A percentile compares a stretch with the other conserved stretches of the same genome.
Evolutionary conservation across 1,284 basidiomycete species (phyloP).

Genomic region (Sporisorium reilianum): DNA sequence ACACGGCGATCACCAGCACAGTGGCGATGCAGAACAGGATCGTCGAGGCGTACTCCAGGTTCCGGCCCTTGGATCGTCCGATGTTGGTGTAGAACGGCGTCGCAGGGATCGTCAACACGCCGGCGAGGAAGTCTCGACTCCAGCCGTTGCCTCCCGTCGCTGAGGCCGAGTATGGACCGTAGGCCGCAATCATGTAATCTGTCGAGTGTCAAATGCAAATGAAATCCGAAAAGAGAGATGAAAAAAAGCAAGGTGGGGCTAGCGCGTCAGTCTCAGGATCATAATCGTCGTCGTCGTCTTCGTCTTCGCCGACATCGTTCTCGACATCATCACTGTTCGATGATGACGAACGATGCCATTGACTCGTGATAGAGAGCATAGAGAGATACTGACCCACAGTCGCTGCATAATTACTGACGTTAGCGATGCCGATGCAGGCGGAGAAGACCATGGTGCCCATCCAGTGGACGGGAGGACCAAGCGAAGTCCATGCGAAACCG

Average conservation of each 20-base stretch:
- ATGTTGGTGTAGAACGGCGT: conserved; percentile 70
- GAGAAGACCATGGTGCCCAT: conserved; percentile 71
- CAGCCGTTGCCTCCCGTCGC: conserved; percentile 70
- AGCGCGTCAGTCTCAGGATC: neutral
- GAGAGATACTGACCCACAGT: conserved; percentile 58
- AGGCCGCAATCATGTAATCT: conserved; percentile 71
- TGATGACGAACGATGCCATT: neutral
- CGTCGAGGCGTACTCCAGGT: conserved; percentile 70
- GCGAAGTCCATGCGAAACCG: conserved; percentile 71
- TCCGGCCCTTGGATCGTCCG: conserved; percentile 61
- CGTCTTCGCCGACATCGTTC: neutral
- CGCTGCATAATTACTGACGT: conserved; percentile 64
- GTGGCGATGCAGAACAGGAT: conserved; percentile 70
- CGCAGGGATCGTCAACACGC: conserved; percentile 70
- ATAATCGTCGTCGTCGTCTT: neutral
- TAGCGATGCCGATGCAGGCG: conserved; percentile 70
- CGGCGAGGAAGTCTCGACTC: conserved; percentile 69
- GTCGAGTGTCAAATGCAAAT: neutral
- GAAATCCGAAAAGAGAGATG: neutral
- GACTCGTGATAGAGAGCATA: no score
- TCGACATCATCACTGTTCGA: neutral
- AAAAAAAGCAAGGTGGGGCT: neutral
- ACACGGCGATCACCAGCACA: conserved; percentile 70
- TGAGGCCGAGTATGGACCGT: conserved; percentile 71
- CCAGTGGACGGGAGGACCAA: conserved; percentile 71